Conservation (phyloP, 768 basidiomycete genomes). For the Mycena sanguinolenta region DNA sequence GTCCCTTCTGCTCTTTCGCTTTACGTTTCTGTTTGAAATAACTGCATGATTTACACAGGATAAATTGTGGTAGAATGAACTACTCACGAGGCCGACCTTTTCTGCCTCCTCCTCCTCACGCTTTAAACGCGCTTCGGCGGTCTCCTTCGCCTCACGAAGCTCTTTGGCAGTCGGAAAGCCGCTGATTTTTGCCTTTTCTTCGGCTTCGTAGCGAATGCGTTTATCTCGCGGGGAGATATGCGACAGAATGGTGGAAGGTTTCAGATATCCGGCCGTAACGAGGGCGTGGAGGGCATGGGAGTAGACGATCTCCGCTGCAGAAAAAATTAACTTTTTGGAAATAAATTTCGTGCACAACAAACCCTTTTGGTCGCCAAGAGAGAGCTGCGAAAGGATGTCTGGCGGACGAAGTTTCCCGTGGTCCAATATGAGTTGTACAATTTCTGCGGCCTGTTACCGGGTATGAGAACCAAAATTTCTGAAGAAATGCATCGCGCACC, state of each 20-base stretch:
- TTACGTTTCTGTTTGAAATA: conserved; percentile 69
- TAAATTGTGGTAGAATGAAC: conserved; percentile 1
- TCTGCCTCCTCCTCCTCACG: conserved; percentile 82
- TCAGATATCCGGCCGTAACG: conserved; percentile 80
- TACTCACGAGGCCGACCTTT: conserved; percentile 77
- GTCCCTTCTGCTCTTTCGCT: conserved; percentile 61
- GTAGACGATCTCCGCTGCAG: conserved; percentile 57
- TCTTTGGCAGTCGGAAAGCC: conserved; percentile 89
- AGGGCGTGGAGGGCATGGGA: conserved; percentile 76
- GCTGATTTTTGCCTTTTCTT: conserved; percentile 79
- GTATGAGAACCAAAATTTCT: background rate
- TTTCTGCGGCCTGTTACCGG: conserved; percentile 73
- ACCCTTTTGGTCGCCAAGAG: conserved; percentile 70
- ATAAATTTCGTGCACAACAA: background rate
- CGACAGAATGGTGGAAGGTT: conserved; percentile 81
- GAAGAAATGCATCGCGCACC: conserved; percentile 59
- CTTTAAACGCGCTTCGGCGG: conserved; percentile 72
- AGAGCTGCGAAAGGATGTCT: conserved; percentile 72
- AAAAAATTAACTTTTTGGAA: conserved; percentile 27
- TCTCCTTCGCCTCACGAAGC: conserved; percentile 77
- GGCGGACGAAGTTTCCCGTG: conserved; percentile 88
- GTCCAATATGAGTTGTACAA: conserved; percentile 82
- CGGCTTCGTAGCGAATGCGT: conserved; percentile 82
- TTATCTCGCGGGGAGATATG: conserved; percentile 87
- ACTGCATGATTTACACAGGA: conserved; percentile 41